Conservation (phyloP, 106 monocot species). For the Gastrodia elata region DNA sequence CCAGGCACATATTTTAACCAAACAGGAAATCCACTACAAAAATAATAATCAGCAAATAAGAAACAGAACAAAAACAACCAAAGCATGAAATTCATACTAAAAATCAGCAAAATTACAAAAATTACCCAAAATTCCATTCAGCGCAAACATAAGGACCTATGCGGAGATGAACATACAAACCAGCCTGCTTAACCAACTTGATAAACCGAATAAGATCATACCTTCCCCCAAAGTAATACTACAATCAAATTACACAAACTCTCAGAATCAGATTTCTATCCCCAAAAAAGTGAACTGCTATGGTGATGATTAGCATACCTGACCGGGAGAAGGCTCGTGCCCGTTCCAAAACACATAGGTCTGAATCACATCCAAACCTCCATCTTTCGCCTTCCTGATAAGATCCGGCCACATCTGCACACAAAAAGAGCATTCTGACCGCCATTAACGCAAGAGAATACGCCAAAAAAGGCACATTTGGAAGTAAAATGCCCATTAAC, state of each 20-base stretch:
- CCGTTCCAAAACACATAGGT: conserved; percentile 82
- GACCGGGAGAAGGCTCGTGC: conserved; percentile 57
- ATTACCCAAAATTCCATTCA: conserved; percentile 97
- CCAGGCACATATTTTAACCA: conserved; percentile 87
- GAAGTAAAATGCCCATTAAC: background rate
- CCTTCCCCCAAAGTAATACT: conserved; percentile 77
- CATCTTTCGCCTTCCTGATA: conserved; percentile 29
- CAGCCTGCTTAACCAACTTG: conserved; percentile 72
- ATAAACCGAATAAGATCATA: conserved; percentile 77
- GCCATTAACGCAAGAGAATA: conserved; percentile 51
- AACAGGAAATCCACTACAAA: conserved; percentile 77
- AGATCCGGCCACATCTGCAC: conserved; percentile 51
- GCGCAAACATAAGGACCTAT: conserved; percentile 95
- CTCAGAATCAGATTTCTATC: background rate
- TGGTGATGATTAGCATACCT: conserved; percentile 19
- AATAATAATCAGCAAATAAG: background rate
- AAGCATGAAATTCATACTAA: background rate
- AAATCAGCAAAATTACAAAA: background rate
- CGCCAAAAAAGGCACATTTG: conserved; percentile 38
- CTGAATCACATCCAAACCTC: conserved; percentile 43
- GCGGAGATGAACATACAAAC: conserved; percentile 79
- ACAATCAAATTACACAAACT: conserved; percentile 1
- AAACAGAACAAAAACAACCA: background rate
- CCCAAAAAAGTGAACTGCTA: background rate
- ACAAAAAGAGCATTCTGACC: conserved; percentile 35